Conservation (phyloP, 352 stramenopile genomes). For the Peronospora belbahrii region DNA sequence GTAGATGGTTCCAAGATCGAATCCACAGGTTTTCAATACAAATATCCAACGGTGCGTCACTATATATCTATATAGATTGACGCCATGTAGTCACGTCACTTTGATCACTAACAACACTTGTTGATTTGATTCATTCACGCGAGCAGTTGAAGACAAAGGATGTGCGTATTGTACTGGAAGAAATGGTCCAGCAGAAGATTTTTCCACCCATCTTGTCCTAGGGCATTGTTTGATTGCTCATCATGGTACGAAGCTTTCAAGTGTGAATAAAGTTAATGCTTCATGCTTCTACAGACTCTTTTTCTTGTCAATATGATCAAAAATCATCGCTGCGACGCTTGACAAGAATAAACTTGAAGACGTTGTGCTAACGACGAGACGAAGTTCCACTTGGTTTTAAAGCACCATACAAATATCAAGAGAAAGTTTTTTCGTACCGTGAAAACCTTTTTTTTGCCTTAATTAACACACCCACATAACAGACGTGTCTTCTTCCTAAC, state of each 20-base stretch:
- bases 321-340: constrained; percentile 9
- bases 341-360: constrained; percentile 2
- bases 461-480: too few species aligned
- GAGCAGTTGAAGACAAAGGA: constrained; percentile 50
- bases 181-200: constrained; percentile 73
- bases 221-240: constrained; percentile 2
- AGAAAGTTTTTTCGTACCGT: neutral
- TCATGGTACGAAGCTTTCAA: too few species aligned
- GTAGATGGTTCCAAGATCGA: constrained; percentile 72
- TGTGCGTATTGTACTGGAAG: constrained; percentile 52
- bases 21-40: constrained; percentile 65
- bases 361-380: neutral
- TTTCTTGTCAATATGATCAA: too few species aligned
- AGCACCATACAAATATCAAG: neutral
- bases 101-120: constrained; percentile 3
- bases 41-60: constrained; percentile 47
- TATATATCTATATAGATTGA: neutral
- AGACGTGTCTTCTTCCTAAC: constrained; percentile 3
- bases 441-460: too few species aligned
- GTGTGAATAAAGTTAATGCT: too few species aligned
- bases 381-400: neutral
- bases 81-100: too few species aligned
- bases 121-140: constrained; percentile 11
- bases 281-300: too few species aligned
- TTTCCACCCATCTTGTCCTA: constrained; percentile 66